Evolutionary conservation across 139 green algal species (phyloP), one percentile per base, ranked within the genome.

Genomic region (Desmodesmus armatus): DNA sequence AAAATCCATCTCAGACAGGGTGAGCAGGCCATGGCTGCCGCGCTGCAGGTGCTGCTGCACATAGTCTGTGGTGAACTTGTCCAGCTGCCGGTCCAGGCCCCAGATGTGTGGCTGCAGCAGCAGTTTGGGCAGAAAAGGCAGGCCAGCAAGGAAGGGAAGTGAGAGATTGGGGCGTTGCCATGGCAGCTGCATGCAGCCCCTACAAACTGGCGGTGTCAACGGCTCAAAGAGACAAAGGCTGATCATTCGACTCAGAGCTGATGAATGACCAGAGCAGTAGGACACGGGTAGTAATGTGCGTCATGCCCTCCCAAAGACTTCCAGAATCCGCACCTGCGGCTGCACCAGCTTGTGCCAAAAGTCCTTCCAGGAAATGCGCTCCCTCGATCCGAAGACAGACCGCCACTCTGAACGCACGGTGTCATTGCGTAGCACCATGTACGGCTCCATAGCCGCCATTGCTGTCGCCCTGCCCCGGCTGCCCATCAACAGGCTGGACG

Each of bases 311-410:
- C n/a, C n/a, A n/a, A n/a, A n/a, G n/a, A n/a, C n/a, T n/a, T n/a
- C n/a, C n/a, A n/a, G n/a, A n/a, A n/a, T n/a, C n/a, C 49, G 9
- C 62, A 84, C 78, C 62, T 72, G 43, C 33, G 66, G 80, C 47
- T 79, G 80, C 47, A 85, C 80, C 67, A 86, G 51, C 69, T 86
- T 86, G 51, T 86, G 62, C 80, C 80, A 86, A 60, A 86, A 86
- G 51, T 80, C 80, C 51, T 49, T 55, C 80, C 80, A 86, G 2
- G 80, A 63, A 2, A 80, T 69, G 11, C 80, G 72, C 69, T 86
- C 80, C 49, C 53, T 23, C 7, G 35, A 35, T 3, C 80, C 80
- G 71, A 86, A 80, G 21, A 37, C 66, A 3, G 29, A 21, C 2
- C 49, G 67, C 80, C 80, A 86, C 65, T 86, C 80, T 7, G 40